These are phyloP conservation scores for Skeletonema tropicum DNA, from an alignment of 108 stramenopile species.

Conservation along the genomic window DNA sequence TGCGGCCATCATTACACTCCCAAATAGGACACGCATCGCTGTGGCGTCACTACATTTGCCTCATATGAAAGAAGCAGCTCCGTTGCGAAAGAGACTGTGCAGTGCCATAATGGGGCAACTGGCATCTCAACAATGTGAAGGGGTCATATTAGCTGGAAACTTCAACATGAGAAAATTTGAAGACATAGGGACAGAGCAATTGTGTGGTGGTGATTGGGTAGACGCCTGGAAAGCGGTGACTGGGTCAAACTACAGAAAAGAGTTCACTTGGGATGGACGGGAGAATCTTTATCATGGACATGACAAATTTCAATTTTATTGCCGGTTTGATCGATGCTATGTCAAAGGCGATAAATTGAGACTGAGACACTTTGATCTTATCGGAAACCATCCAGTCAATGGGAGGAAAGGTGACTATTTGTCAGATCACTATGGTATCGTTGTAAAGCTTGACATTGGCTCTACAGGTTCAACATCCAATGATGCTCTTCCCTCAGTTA, in stretches of 20 bases:
- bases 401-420: slow-evolving; percentile 25
- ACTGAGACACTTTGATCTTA: slow-evolving; percentile 15
- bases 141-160: slow-evolving; percentile 19
- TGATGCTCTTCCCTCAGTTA: not conserved
- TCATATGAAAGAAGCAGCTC: slow-evolving; percentile 26
- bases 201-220: slow-evolving; percentile 19
- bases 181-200: too few relatives aligned
- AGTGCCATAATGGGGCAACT: slow-evolving; percentile 8
- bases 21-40: slow-evolving; percentile 17
- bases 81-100: slow-evolving; percentile 13
- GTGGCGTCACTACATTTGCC: slow-evolving; percentile 22
- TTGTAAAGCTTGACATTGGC: slow-evolving; percentile 5
- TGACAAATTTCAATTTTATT: slow-evolving; percentile 13
- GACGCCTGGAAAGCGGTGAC: slow-evolving; percentile 29
- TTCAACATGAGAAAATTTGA: slow-evolving; percentile 34
- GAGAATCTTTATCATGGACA: slow-evolving; percentile 28
- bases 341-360: slow-evolving; percentile 11
- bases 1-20: slow-evolving; percentile 11
- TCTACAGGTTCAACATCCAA: not conserved
- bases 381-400: slow-evolving; percentile 16
- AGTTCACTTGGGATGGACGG: slow-evolving; percentile 21
- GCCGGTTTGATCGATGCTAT: slow-evolving; percentile 30
- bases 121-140: not conserved
- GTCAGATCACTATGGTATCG: slow-evolving; percentile 29
- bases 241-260: not conserved